Base-by-base conservation (phyloP, 2,329 filamentous ascomycete genomes). In the Aspergillus sclerotialis region DNA sequence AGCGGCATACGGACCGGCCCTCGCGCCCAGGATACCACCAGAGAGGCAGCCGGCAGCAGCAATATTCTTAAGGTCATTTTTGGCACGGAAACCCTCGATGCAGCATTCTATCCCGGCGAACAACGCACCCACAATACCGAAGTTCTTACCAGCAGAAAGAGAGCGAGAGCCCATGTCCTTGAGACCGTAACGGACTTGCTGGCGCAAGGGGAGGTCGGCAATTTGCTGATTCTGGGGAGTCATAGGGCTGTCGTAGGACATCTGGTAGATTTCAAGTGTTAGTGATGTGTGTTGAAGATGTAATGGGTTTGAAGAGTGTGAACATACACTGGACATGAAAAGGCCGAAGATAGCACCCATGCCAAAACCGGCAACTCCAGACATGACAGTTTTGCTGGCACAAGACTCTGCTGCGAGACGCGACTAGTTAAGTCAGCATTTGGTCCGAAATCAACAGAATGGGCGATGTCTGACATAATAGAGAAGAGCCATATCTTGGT, bases 211-310 rank as follows among this genome's bases (percentile, higher is more conserved):
- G 13, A 98, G 78, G 44, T 74, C 67, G 40, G 72, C 61, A 46
- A 80, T 67, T 39, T 70, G 68, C 36, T 64, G 63, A n/a, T 69
- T 64, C 53, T 72, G 64, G 49, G 70, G 61, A 24, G 71, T 82
- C 64, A 88, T 82, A 39, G 90, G 85, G 0, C 89, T 95, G 60
- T 98, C 92, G 75, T 98, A 98, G 64, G 87, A 83, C 92, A 98
- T 98, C 87, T 94, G 43, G 32, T 33, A 18, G 35, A 25, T 13
- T 24, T 35, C 7, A 19, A 7, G 10, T 32, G 35, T 35, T 18
- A 36, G 13, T 10, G 7, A 9, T 17, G 2, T 28, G 14, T 5
- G 19, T 16, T 12, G 18, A 15, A 23, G n/a, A 24, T 34, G 9
- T 23, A 17, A 7, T 14, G 12, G 28, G 18, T n/a, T 15, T 33